Evolutionary conservation across 768 basidiomycete genomes (phyloP).

Genomic region (Hypsizygus marmoreus): DNA sequence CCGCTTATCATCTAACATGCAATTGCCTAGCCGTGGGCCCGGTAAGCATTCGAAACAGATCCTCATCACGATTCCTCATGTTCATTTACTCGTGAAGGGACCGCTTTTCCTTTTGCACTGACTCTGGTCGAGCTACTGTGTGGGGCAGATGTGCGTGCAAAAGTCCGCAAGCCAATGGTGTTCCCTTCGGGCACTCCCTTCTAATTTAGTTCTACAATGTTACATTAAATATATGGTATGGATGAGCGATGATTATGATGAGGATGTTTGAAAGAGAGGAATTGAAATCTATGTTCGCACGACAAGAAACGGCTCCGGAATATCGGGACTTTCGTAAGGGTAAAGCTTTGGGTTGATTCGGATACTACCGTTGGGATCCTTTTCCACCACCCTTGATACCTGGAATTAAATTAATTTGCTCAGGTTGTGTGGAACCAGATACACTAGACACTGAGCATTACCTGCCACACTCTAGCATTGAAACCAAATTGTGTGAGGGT

Average conservation of each 20-base stretch:
- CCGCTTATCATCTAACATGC: not conserved
- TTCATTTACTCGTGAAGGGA: conserved; percentile 43
- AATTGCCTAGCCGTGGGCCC: conserved; percentile 61
- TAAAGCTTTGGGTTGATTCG: conserved; percentile 39
- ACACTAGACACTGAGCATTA: conserved; percentile 22
- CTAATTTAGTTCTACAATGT: too few species aligned
- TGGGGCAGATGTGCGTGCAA: conserved; percentile 60
- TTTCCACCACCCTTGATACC: conserved; percentile 45
- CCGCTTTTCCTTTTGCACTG: conserved; percentile 76
- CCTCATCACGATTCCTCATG: not conserved
- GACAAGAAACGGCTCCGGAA: conserved; percentile 76
- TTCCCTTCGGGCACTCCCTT: conserved; percentile 61
- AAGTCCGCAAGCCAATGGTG: conserved; percentile 68
- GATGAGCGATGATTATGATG: not conserved
- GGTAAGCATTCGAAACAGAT: conserved; percentile 39
- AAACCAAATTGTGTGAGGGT: conserved; percentile 65
- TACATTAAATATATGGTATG: too few species aligned
- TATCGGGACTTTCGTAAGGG: conserved; percentile 62
- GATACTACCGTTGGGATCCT: conserved; percentile 40
- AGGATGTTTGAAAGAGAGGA: not conserved
- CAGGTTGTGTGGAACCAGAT: too few species aligned
- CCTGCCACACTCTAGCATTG: conserved; percentile 73
- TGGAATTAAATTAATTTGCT: conserved; percentile 23
- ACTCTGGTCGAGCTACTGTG: conserved; percentile 73
- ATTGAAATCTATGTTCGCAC: conserved; percentile 45